These are phyloP conservation scores for Leccinum pachyderme DNA, from an alignment of 1,284 basidiomycete species.

Conservation along the genomic window DNA sequence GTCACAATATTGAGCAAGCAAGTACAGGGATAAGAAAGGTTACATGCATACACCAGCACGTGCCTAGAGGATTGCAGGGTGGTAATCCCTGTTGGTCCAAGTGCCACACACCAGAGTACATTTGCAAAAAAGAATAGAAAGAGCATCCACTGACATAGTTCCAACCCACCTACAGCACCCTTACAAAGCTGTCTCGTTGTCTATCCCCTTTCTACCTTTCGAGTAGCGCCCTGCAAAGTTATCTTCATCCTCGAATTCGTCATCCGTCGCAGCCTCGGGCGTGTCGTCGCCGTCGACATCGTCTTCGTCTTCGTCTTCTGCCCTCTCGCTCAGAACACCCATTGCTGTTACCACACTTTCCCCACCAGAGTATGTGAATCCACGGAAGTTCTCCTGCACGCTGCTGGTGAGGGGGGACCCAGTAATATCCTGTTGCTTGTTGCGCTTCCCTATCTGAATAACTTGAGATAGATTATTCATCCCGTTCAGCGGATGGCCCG, in stretches of 20 bases:
- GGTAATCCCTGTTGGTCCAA: conserved; percentile 21
- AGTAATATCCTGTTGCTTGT: conserved; percentile 46
- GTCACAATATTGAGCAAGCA: conserved; percentile 6
- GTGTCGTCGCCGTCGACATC: conserved; percentile 47
- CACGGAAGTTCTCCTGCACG: conserved; percentile 92
- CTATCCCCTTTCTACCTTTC: conserved; percentile 45
- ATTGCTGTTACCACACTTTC: conserved; percentile 58
- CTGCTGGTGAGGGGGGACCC: conserved; percentile 79
- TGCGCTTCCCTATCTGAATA: conserved; percentile 56
- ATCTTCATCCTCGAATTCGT: conserved; percentile 62
- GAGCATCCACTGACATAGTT: conserved; percentile 10
- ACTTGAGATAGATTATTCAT: conserved; percentile 36
- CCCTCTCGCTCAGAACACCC: conserved; percentile 36
- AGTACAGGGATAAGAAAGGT: conserved; percentile 7
- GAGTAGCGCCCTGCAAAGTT: conserved; percentile 64
- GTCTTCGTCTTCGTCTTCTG: conserved; percentile 36
- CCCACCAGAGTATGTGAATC: conserved; percentile 87
- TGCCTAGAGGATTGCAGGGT: conserved; percentile 5
- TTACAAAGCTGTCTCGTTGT: conserved; percentile 42
- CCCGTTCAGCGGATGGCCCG: conserved; percentile 12
- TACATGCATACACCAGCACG: conserved; percentile 4
- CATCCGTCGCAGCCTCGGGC: conserved; percentile 55
- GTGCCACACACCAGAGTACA: conserved; percentile 7
- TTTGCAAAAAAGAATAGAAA: conserved; percentile 6
- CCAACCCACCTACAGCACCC: conserved; percentile 5